These are phyloP conservation scores for Escallonia herrerae DNA, from an alignment of 129 eudicot species.

Conservation along the genomic window DNA sequence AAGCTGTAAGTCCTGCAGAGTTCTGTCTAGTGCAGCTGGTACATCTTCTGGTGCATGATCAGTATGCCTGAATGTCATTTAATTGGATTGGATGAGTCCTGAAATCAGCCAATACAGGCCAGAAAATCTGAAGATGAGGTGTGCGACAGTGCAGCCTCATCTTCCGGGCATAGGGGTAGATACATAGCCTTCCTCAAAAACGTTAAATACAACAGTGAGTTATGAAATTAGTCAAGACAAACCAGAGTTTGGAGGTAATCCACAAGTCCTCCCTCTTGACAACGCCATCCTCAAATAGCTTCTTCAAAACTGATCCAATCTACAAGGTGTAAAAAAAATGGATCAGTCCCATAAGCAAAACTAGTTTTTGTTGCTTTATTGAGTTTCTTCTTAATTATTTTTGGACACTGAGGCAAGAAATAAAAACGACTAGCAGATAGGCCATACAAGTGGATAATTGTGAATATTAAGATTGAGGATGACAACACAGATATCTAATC, in stretches of 20 bases:
- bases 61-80: slow-evolving; percentile 29
- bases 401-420: too few species aligned
- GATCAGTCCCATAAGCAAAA: too few species aligned
- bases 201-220: too few species aligned
- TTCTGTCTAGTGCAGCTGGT: slow-evolving; percentile 48
- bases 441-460: too few species aligned
- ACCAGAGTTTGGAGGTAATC: slow-evolving; percentile 91
- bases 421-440: too few species aligned
- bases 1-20: slow-evolving; percentile 57
- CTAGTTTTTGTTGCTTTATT: too few species aligned
- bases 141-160: too few species aligned
- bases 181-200: too few species aligned
- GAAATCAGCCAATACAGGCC: neutral
- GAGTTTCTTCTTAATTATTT: too few species aligned
- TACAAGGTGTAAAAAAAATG: slow-evolving; percentile 1
- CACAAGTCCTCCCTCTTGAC: slow-evolving; percentile 78
- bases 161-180: too few species aligned
- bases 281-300: slow-evolving; percentile 65
- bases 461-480: too few species aligned
- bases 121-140: neutral
- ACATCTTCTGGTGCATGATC: slow-evolving; percentile 82
- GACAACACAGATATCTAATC: too few species aligned
- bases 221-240: neutral
- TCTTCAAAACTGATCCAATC: slow-evolving; percentile 64
- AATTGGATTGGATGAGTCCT: neutral